Evolutionary conservation across 768 basidiomycete species (phyloP).

Genomic region (Leccinum barrowsii): DNA sequence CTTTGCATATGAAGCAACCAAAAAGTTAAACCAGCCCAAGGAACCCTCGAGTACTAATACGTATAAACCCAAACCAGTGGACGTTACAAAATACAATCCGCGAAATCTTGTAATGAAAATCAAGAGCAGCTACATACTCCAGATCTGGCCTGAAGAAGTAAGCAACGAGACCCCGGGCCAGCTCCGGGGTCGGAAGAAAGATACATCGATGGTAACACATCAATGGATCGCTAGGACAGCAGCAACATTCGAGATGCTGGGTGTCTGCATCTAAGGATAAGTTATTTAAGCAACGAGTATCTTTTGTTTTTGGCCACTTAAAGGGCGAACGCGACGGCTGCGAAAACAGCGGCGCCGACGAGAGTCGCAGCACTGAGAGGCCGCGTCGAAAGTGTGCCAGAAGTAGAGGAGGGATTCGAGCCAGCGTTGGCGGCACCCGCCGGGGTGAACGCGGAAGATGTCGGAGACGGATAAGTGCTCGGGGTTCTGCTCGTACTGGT

Average conservation of each 20-base stretch:
- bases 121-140: constrained; percentile 5
- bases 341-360: constrained; percentile 7
- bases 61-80: constrained; percentile 14
- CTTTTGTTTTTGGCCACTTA: constrained; percentile 8
- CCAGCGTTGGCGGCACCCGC: constrained; percentile 37
- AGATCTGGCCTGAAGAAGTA: constrained; percentile 9
- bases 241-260: too few relatives aligned
- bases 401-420: constrained; percentile 4
- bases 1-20: constrained; percentile 4
- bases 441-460: constrained; percentile 15
- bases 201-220: too few relatives aligned
- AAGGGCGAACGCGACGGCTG: constrained; percentile 22
- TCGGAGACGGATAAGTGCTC: constrained; percentile 4
- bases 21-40: constrained; percentile 13
- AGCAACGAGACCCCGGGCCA: constrained; percentile 4
- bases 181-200: constrained; percentile 6
- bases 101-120: constrained; percentile 2
- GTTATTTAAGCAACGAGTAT: constrained; percentile 20
- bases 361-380: constrained; percentile 23
- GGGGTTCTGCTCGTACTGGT: neutral
- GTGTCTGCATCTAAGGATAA: too few relatives aligned
- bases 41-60: constrained; percentile 1
- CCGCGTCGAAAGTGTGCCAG: constrained; percentile 25
- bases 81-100: constrained; percentile 3
- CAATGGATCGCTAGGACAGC: too few relatives aligned